Evolutionary conservation across 2,329 filamentous ascomycete genomes (phyloP), one percentile per base, ranked within the genome.

Genomic region (Colletotrichum lentis): DNA sequence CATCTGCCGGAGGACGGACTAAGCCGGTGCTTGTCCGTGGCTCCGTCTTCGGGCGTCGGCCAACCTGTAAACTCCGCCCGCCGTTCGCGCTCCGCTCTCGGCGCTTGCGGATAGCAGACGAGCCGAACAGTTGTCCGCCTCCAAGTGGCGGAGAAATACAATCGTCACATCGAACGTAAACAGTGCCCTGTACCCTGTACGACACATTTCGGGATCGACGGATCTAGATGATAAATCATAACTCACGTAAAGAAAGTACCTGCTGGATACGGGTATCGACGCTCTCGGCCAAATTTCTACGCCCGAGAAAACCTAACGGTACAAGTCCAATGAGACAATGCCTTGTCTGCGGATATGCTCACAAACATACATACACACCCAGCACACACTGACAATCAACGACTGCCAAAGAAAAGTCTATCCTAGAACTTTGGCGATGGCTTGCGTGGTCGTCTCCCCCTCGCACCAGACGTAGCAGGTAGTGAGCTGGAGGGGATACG

Each of bases 361-460:
- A 31, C 12, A 37, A 16, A 41, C n/a, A 54, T 5, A 22, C 22
- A 50, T 3, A 18, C 22, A 16, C 12, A n/a, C 54, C 12, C 27
- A 31, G 27, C 16, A 16, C 49, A 52, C 7, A 35, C 49, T 31
- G 3, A 14, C 20, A 2, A 18, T 60, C 27, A 60, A 41, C 46
- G 35, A 20, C 46, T 43, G 47, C 43, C 43, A 31, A 16, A 10
- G 16, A 11, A 55, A 37, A 59, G 6, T 22, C 24, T 59, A 18
- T 52, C 37, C 55, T 67, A 68, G 18, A 65, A 65, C 41, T 18
- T 57, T 18, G 47, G 8, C 10, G n/a, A 37, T 10, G 66, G 47
- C 49, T 61, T 65, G 41, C 65, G 61, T 43, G 43, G 60, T 22
- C 53, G 53, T 2, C 44, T 44, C 6, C 16, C 20, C 27, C 44